Evolutionary conservation across 2,329 filamentous ascomycete species (phyloP).

Genomic region (Periconia digitata): DNA sequence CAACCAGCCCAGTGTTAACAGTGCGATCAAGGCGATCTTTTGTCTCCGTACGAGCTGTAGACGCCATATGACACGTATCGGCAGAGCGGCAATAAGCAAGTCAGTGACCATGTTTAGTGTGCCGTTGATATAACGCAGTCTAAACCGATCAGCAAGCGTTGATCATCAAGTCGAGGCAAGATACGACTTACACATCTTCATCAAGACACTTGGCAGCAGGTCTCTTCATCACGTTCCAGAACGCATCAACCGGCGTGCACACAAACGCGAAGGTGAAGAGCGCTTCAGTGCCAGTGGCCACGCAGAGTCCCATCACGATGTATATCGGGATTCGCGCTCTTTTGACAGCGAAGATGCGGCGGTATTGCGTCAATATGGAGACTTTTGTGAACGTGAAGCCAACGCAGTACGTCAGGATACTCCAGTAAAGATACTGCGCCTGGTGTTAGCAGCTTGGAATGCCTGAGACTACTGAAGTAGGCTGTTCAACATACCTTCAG

Average conservation of each 20-base stretch:
- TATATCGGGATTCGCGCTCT: conserved; percentile 26
- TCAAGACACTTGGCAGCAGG: conserved; percentile 19
- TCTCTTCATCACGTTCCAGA: conserved; percentile 20
- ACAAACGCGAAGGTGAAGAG: conserved; percentile 19
- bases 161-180: not conserved
- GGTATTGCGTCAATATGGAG: conserved; percentile 32
- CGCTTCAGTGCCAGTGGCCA: conserved; percentile 14
- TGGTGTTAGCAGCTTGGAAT: conserved; percentile 7
- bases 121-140: conserved; percentile 24
- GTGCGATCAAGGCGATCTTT: conserved; percentile 21
- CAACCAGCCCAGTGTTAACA: conserved; percentile 36
- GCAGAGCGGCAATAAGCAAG: conserved; percentile 25
- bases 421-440: conserved; percentile 28
- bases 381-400: conserved; percentile 27
- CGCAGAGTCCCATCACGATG: conserved; percentile 21
- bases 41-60: conserved; percentile 25
- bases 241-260: conserved; percentile 26
- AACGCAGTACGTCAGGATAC: conserved; percentile 27
- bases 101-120: conserved; percentile 28
- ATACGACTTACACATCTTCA: conserved; percentile 16
- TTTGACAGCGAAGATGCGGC: conserved; percentile 25
- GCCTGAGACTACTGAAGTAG: too few relatives aligned
- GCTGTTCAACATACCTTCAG: conserved; percentile 17
- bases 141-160: conserved; percentile 1
- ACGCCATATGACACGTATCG: conserved; percentile 25